Conservation (phyloP, 345 rosid species). For the Viola odorata region DNA sequence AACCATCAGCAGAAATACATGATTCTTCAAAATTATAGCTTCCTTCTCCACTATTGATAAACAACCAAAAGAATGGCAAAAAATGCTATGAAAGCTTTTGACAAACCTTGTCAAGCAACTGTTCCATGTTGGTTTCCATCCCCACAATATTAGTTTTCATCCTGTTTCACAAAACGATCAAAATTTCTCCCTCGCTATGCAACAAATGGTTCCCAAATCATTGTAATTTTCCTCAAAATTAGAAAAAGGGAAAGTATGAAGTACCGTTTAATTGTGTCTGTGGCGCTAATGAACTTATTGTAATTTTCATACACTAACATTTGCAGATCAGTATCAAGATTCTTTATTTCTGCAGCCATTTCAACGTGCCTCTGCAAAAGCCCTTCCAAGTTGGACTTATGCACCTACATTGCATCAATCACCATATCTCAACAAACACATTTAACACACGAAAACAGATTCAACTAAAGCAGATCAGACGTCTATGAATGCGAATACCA, state of each 20-base stretch:
- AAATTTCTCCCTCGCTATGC: not conserved
- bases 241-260: slow-evolving; percentile 9
- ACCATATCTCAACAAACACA: not conserved
- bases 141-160: slow-evolving; percentile 96
- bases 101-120: slow-evolving; percentile 81
- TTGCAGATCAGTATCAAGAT: slow-evolving; percentile 97
- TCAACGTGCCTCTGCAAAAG: slow-evolving; percentile 86
- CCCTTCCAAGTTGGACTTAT: slow-evolving; percentile 78
- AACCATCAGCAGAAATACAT: slow-evolving; percentile 1
- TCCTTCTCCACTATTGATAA: not conserved
- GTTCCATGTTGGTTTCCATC: slow-evolving; percentile 95
- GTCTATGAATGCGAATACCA: slow-evolving; percentile 35
- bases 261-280: slow-evolving; percentile 95
- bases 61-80: not conserved
- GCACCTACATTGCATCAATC: slow-evolving; percentile 37
- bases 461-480: not conserved
- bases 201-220: not conserved
- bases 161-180: slow-evolving; percentile 37
- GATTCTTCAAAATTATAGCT: not conserved
- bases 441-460: not conserved
- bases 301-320: slow-evolving; percentile 95
- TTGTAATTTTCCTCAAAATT: not conserved
- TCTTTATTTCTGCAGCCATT: slow-evolving; percentile 98
- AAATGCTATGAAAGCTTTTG: not conserved
- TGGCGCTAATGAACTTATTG: slow-evolving; percentile 95